phyloP scores from a whole-genome alignment of 768 basidiomycete genomes.

The Mycena olivaceomarginata region DNA sequence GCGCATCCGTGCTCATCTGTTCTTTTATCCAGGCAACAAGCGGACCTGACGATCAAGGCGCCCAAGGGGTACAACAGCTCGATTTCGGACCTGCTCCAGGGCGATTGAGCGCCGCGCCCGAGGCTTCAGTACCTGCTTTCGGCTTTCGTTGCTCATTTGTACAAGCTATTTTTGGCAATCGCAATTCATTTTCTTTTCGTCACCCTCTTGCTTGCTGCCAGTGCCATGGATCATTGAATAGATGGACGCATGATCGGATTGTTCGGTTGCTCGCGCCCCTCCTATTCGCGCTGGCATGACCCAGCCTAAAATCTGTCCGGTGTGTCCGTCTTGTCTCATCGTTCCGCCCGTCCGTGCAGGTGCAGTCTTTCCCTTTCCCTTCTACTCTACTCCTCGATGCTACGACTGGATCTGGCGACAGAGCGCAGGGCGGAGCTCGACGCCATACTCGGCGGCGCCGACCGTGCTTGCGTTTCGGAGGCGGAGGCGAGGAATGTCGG shows the following conservation, averaged over 20 bases:
- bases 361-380: not conserved
- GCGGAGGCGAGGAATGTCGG: too few relatives aligned
- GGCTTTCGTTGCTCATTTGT: not conserved
- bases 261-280: not conserved
- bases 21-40: slow-evolving; percentile 77
- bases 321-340: too few relatives aligned
- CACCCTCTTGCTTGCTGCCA: too few relatives aligned
- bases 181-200: not conserved
- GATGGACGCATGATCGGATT: too few relatives aligned
- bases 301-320: too few relatives aligned
- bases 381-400: slow-evolving; percentile 7
- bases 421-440: slow-evolving; percentile 6
- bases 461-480: too few relatives aligned
- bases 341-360: too few relatives aligned
- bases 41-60: slow-evolving; percentile 83
- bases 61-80: slow-evolving; percentile 64
- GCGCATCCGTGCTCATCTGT: not conserved
- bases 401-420: slow-evolving; percentile 17
- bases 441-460: not conserved
- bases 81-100: slow-evolving; percentile 37
- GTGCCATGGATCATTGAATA: not conserved
- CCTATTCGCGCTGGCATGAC: not conserved
- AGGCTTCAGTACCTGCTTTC: not conserved
- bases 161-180: not conserved
- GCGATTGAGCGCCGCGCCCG: slow-evolving; percentile 13